Conservation (phyloP, 345 rosid species). For the Zanthoxylum bungeanum region DNA sequence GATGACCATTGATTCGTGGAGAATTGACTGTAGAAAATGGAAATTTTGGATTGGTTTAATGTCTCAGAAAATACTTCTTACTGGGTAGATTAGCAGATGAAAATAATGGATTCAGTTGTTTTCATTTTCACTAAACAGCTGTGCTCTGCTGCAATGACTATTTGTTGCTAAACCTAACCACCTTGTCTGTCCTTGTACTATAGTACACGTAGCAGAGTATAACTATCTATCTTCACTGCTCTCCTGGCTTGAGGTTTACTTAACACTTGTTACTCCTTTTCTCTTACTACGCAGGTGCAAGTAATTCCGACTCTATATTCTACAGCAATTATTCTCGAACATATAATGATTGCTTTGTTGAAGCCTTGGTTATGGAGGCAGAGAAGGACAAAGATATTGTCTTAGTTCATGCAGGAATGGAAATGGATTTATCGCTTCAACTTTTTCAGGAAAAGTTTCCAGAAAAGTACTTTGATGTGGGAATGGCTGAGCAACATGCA, state of each 20-base stretch:
- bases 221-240: not conserved
- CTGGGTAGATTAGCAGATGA: not conserved
- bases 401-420: conserved; percentile 81
- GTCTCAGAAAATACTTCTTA: not conserved
- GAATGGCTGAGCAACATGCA: conserved; percentile 96
- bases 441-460: conserved; percentile 70
- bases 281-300: conserved; percentile 33
- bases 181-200: not conserved
- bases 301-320: conserved; percentile 15
- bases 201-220: not conserved
- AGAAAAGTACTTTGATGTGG: conserved; percentile 73
- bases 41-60: not conserved
- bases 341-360: conserved; percentile 78
- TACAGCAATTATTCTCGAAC: conserved; percentile 43
- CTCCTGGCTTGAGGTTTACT: not conserved
- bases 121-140: conserved; percentile 6
- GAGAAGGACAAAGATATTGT: conserved; percentile 84
- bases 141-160: not conserved
- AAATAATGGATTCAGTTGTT: not conserved
- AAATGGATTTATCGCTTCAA: conserved; percentile 60
- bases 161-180: conserved; percentile 12
- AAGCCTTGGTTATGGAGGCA: conserved; percentile 71
- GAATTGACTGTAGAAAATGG: not conserved
- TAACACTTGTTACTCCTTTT: not conserved
- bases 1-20: not conserved